phyloP scores from a whole-genome alignment of 2,329 filamentous ascomycete genomes.

The Aureobasidium namibiae region DNA sequence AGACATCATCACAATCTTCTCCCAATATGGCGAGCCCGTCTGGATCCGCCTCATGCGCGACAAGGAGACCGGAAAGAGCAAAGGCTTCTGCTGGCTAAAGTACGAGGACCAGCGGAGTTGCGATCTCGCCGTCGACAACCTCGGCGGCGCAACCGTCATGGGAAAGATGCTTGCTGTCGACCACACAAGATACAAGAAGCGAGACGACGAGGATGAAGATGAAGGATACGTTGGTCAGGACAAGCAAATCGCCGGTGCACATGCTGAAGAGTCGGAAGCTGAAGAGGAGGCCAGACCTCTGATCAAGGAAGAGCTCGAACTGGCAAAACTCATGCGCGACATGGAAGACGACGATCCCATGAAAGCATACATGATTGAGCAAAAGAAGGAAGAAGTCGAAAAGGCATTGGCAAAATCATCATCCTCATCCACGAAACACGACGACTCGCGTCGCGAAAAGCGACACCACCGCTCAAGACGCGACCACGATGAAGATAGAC shows the following conservation, averaged over 20 bases:
- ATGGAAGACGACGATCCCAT: constrained; percentile 91
- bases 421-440: constrained; percentile 43
- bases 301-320: constrained; percentile 73
- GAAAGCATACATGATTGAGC: constrained; percentile 81
- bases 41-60: constrained; percentile 89
- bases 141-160: constrained; percentile 76
- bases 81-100: constrained; percentile 91
- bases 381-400: constrained; percentile 84
- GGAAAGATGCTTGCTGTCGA: constrained; percentile 80
- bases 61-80: constrained; percentile 91
- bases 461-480: constrained; percentile 34
- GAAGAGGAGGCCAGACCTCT: constrained; percentile 47
- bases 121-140: constrained; percentile 91
- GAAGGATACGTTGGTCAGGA: constrained; percentile 49
- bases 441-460: constrained; percentile 31
- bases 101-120: constrained; percentile 97
- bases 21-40: constrained; percentile 90
- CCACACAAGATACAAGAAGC: constrained; percentile 83
- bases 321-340: constrained; percentile 64
- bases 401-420: constrained; percentile 51
- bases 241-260: constrained; percentile 28
- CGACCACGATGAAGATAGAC: constrained; percentile 16
- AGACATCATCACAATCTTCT: constrained; percentile 93
- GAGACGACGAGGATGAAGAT: constrained; percentile 56
- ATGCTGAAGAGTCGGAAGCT: constrained; percentile 35